A percentile compares a stretch with the other conserved stretches of the same genome.
Conservation (phyloP, 371 early-diverging fungal genomes). For the Lichtheimia ornata region DNA sequence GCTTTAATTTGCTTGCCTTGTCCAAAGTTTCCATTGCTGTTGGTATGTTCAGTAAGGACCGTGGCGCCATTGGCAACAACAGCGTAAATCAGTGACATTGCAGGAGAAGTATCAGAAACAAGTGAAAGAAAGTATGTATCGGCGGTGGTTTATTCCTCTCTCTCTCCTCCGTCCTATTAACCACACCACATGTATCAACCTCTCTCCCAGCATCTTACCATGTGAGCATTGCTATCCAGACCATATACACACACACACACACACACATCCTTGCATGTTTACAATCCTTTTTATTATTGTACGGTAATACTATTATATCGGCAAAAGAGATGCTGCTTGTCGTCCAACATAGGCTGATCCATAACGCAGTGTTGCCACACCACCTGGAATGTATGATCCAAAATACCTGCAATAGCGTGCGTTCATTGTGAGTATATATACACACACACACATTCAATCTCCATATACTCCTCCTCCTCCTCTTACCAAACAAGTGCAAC, state of each 20-base stretch:
- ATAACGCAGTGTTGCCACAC: conserved; percentile 48
- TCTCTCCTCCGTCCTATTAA: too few relatives aligned
- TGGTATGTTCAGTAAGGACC: conserved; percentile 79
- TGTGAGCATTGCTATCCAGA: too few relatives aligned
- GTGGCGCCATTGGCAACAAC: conserved; percentile 73
- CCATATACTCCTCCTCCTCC: not conserved
- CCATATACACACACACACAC: too few relatives aligned
- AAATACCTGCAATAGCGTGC: conserved; percentile 33
- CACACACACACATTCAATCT: not conserved
- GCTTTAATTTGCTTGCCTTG: conserved; percentile 30
- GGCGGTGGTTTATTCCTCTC: too few relatives aligned
- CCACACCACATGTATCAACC: too few relatives aligned
- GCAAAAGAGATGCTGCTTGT: conserved; percentile 47
- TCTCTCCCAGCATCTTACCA: too few relatives aligned
- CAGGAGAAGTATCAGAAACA: too few relatives aligned
- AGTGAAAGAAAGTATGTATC: too few relatives aligned
- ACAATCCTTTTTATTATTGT: not conserved
- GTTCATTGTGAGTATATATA: not conserved
- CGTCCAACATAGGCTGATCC: conserved; percentile 49
- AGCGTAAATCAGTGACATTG: conserved; percentile 75
- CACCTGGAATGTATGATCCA: conserved; percentile 58
- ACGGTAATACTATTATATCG: conserved; percentile 28
- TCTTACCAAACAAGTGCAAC: conserved; percentile 62
- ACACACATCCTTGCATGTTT: not conserved
- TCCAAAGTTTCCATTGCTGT: conserved; percentile 76